Percentiles rank a stretch among this genome's conserved stretches.
Conservation (phyloP, 176 grass and related monocot species). For the Oryza punctata region DNA sequence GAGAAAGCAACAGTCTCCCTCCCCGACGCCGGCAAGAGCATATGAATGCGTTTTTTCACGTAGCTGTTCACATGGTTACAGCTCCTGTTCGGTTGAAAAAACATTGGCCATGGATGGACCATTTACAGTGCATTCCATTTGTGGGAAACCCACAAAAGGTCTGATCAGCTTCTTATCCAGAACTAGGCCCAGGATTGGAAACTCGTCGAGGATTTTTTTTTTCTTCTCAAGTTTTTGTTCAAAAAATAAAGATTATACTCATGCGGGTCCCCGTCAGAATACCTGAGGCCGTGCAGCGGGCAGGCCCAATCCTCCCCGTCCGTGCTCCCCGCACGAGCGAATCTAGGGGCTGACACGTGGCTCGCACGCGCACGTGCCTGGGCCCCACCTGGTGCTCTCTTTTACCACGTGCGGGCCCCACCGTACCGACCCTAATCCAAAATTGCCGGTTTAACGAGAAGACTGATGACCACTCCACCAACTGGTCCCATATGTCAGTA, state of each 20-base stretch:
- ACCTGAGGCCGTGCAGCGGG: background rate
- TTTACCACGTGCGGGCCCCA: background rate
- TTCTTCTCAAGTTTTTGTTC: background rate
- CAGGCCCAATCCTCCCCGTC: conserved; percentile 22
- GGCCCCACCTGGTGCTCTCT: background rate
- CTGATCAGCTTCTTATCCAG: background rate
- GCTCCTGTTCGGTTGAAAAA: background rate
- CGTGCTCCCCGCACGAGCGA: conserved; percentile 48
- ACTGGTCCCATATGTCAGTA: background rate
- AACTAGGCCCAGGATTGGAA: conserved; percentile 18
- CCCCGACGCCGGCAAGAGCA: background rate
- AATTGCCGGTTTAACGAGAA: conserved; percentile 10
- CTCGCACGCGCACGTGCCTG: background rate
- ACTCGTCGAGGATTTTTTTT: background rate
- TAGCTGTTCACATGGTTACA: background rate
- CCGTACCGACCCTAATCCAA: background rate
- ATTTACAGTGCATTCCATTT: background rate
- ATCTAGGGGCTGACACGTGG: conserved; percentile 57
- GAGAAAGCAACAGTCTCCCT: background rate
- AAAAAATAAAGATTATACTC: background rate
- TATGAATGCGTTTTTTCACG: background rate
- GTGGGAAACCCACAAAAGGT: conserved; percentile 6
- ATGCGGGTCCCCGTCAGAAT: background rate
- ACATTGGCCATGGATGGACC: background rate
- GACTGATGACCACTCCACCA: background rate